phyloP scores from a whole-genome alignment of 176 grass and related monocot species.

The sorghum (Sorghum bicolor) region DNA sequence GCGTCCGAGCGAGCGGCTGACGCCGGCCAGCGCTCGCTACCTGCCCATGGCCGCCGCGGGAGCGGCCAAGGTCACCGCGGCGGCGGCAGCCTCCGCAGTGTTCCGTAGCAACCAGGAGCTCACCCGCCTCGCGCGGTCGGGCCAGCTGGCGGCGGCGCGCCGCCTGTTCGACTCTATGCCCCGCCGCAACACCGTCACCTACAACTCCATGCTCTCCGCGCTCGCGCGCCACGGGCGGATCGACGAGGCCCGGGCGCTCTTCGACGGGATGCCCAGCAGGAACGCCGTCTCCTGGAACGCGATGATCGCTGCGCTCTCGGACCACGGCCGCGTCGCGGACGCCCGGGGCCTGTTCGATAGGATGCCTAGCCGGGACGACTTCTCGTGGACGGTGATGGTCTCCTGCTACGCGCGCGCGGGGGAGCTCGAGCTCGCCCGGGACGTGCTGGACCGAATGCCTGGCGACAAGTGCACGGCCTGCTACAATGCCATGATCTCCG shows the following conservation, averaged over 20 bases:
- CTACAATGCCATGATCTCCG: constrained; percentile 68
- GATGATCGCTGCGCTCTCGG: constrained; percentile 45
- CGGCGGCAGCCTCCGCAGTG: neutral
- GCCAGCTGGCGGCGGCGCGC: constrained; percentile 45
- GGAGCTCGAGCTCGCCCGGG: constrained; percentile 38
- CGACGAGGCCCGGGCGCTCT: constrained; percentile 37
- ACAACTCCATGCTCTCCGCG: constrained; percentile 59
- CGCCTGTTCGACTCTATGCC: constrained; percentile 55
- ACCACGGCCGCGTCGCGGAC: constrained; percentile 34
- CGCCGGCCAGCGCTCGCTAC: neutral
- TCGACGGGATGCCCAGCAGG: constrained; percentile 42
- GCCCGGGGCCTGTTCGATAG: constrained; percentile 42
- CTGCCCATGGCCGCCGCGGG: constrained; percentile 4
- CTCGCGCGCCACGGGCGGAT: constrained; percentile 39
- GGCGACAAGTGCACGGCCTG: constrained; percentile 40
- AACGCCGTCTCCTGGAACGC: constrained; percentile 58
- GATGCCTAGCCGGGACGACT: constrained; percentile 45
- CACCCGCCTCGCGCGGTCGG: constrained; percentile 40
- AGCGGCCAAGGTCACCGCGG: neutral
- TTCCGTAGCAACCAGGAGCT: constrained; percentile 57
- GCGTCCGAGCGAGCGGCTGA: neutral
- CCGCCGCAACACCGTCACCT: constrained; percentile 52
- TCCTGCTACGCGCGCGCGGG: constrained; percentile 43
- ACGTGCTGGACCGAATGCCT: constrained; percentile 43
- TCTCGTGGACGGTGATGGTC: constrained; percentile 58